Conservation (phyloP, 179 eudicot species). For the Patellifolia procumbens region DNA sequence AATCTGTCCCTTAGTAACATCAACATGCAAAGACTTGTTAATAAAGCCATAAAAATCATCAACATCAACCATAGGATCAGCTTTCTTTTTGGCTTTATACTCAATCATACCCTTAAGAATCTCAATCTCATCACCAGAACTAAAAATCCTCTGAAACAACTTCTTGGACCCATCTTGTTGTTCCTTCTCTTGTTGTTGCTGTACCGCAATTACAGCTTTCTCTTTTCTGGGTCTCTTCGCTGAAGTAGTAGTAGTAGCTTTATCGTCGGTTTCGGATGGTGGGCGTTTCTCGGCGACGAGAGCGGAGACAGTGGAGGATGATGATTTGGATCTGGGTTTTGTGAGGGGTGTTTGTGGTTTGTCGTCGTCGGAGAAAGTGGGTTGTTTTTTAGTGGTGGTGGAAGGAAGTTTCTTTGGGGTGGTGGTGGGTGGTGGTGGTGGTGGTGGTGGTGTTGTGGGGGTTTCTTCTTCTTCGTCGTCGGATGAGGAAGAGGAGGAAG, state of each 20-base stretch:
- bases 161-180: slow-evolving; percentile 12
- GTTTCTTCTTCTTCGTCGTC: not conserved
- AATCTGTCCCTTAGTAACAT: slow-evolving; percentile 37
- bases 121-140: slow-evolving; percentile 42
- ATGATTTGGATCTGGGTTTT: not conserved
- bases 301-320: not conserved
- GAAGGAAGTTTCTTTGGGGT: too few relatives aligned
- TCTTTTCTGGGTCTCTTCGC: slow-evolving; percentile 4
- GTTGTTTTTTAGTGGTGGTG: not conserved
- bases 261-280: not conserved
- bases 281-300: not conserved
- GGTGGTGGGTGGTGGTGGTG: not conserved
- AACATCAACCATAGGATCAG: slow-evolving; percentile 31
- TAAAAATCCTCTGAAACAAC: slow-evolving; percentile 41
- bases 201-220: too few relatives aligned
- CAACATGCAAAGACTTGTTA: slow-evolving; percentile 35
- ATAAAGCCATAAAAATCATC: slow-evolving; percentile 37
- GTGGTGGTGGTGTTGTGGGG: not conserved
- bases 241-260: too few relatives aligned
- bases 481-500: too few relatives aligned
- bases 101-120: slow-evolving; percentile 46
- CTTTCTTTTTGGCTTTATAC: slow-evolving; percentile 30
- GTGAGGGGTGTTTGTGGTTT: not conserved
- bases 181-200: too few relatives aligned
- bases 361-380: not conserved